Percentiles rank a stretch among this genome's conserved stretches.
Conservation (phyloP, 129 eudicot genomes). For the Sambucus nigra region DNA sequence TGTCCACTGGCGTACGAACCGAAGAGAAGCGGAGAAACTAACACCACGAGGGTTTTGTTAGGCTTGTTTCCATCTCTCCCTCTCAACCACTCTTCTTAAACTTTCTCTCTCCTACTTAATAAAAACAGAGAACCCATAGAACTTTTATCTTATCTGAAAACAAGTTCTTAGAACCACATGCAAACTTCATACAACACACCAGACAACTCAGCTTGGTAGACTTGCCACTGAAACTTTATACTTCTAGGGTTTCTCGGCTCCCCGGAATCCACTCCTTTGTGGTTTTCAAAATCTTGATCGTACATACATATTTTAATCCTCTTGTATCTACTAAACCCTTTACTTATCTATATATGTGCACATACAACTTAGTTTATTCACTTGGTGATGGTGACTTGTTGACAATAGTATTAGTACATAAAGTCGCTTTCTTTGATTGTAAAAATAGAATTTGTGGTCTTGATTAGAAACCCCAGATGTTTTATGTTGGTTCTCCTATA, state of each 20-base stretch:
- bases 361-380: no score
- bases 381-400: no score
- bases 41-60: slow-evolving; percentile 37
- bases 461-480: slow-evolving; percentile 38
- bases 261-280: no score
- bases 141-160: slow-evolving; percentile 23
- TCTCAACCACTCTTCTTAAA: slow-evolving; percentile 1
- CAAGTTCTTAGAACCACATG: background rate
- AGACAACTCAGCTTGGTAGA: slow-evolving; percentile 7
- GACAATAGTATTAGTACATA: no score
- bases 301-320: no score
- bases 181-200: slow-evolving; percentile 5
- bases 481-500: slow-evolving; percentile 47
- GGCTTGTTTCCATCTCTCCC: slow-evolving; percentile 19
- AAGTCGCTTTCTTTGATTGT: background rate
- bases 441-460: background rate
- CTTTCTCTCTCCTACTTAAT: slow-evolving; percentile 25
- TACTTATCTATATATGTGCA: no score
- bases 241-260: no score
- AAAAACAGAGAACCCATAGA: slow-evolving; percentile 20
- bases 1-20: slow-evolving; percentile 46
- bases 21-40: slow-evolving; percentile 31
- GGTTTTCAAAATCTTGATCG: no score
- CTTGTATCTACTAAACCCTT: no score
- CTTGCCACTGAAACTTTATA: no score